These are phyloP conservation scores for Clavispora carvajalis DNA, from an alignment of 805 yeast genomes.

Conservation along the genomic window DNA sequence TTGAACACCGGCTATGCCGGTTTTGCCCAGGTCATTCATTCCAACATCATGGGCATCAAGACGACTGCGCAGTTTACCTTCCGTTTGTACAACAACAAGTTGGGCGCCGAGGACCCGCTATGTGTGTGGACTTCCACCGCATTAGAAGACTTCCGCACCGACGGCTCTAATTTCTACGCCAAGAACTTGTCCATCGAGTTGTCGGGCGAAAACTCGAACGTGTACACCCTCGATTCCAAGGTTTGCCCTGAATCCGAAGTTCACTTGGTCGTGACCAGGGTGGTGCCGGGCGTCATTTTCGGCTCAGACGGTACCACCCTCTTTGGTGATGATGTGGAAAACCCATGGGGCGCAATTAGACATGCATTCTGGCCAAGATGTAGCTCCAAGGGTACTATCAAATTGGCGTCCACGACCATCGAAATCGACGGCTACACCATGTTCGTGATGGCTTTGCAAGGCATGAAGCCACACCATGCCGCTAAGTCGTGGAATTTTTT, in stretches of 20 bases:
- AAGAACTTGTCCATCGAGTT: constrained; percentile 62
- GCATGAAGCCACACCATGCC: constrained; percentile 99
- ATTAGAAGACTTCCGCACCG: constrained; percentile 68
- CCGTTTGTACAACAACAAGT: constrained; percentile 57
- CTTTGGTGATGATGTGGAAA: constrained; percentile 76
- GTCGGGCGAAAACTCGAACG: constrained; percentile 43
- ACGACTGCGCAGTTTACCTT: constrained; percentile 93
- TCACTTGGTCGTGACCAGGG: constrained; percentile 56
- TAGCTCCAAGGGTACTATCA: constrained; percentile 59
- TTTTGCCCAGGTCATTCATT: constrained; percentile 91
- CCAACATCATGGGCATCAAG: constrained; percentile 82
- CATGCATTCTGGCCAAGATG: constrained; percentile 97
- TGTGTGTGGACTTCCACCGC: constrained; percentile 89
- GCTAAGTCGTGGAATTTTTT: constrained; percentile 95
- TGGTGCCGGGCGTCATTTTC: constrained; percentile 79
- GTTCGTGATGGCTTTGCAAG: constrained; percentile 96
- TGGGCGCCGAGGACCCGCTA: constrained; percentile 34
- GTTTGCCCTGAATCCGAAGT: constrained; percentile 69
- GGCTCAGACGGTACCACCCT: constrained; percentile 83
- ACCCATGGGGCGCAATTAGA: constrained; percentile 98
- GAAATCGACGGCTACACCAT: constrained; percentile 51
- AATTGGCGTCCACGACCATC: constrained; percentile 31
- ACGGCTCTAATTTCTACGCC: constrained; percentile 77
- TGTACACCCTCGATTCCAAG: constrained; percentile 47
- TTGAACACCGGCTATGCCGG: constrained; percentile 63